phyloP scores from a whole-genome alignment of 169 alveolate species.

The Plasmodium billcollinsi region DNA sequence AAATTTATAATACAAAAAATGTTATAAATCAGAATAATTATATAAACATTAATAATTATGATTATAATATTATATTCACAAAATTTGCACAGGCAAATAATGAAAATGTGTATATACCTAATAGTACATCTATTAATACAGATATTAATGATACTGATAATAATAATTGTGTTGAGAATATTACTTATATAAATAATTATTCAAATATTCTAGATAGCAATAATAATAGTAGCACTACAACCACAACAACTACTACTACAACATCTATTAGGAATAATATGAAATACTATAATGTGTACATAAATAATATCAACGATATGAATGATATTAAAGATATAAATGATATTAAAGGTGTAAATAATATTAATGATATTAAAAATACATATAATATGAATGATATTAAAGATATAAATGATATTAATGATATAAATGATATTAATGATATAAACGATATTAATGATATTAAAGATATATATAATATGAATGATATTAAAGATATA shows the following conservation, averaged over 20 bases:
- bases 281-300: neutral
- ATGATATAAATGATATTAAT: neutral
- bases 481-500: neutral
- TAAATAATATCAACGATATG: neutral
- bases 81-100: neutral
- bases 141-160: neutral
- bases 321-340: neutral
- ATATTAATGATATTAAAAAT: no score
- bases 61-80: neutral
- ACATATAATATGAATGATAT: no score
- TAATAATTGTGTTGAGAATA: slow-evolving; percentile 1
- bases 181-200: slow-evolving; percentile 8
- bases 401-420: no score
- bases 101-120: neutral
- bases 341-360: neutral
- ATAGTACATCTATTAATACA: neutral
- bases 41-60: neutral
- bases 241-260: slow-evolving; percentile 11
- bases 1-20: neutral
- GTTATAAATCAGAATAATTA: neutral
- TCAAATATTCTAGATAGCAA: neutral
- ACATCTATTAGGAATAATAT: slow-evolving; percentile 16
- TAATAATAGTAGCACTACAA: neutral
- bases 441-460: neutral
- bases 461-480: neutral